Base-by-base conservation (phyloP, 148 eudicot genomes). In the Spergularia bocconei region DNA sequence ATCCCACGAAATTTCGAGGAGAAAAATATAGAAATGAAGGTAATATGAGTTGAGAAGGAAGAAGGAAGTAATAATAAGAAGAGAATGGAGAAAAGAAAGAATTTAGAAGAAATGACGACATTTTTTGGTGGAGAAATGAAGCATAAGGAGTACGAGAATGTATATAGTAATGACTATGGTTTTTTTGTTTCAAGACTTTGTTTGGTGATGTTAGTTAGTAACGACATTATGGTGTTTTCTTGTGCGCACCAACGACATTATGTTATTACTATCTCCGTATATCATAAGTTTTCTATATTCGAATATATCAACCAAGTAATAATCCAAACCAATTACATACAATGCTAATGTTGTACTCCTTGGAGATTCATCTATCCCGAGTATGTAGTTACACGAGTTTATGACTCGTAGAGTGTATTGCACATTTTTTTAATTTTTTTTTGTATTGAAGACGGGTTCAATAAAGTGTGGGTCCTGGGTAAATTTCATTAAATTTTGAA, bases 71-170 rank as follows among this genome's bases (percentile, higher is more conserved):
- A 21, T 12, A 21, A 9, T 2, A 39, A 13, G 19, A 39, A 48
- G 63, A 51, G 44, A 67, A 51, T 6, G 44, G 38, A 29, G 57
- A 29, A 2, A 29, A 29, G 36, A 0, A 33, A 51, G 48, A 33
- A 51, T 54, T 21, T 70, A 62, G 57, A 53, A 38, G 47, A 78
- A 78, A 78, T 72, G 77, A 67, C 68, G 72, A 74, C 51, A 52
- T 23, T 68, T 29, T 44, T 69, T 73, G 76, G 69, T 44, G 70
- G 78, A 61, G 44, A 55, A 13, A 70, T 33, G 62, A 77, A 54
- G 51, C 11, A 52, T 4, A 58, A 44, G 74, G 78, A 79, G 53
- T 20, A 69, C 63, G 47, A 53, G 17, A 5, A 17, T 33, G 12
- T 25, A 63, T 29, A 33, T 44, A 44, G 0, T 44, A 44, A 44